Evolutionary conservation across 805 yeast genomes (phyloP).

Genomic region (Naumovozyma castellii): DNA sequence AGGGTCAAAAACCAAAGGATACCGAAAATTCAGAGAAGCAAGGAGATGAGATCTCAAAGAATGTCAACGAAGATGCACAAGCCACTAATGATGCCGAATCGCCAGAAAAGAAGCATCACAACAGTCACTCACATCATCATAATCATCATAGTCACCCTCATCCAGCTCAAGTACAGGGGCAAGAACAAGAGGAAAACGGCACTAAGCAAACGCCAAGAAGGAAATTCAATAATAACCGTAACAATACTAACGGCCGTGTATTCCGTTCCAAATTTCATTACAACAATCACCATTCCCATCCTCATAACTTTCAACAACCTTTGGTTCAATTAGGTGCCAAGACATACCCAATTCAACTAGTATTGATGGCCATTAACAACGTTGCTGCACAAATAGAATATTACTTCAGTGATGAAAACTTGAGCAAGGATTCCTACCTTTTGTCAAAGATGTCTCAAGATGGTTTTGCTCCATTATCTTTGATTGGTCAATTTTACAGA

Average conservation of each 20-base stretch:
- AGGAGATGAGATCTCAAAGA: constrained; percentile 3
- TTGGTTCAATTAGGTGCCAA: constrained; percentile 15
- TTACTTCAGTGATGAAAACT: constrained; percentile 81
- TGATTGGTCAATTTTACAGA: constrained; percentile 23
- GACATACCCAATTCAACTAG: constrained; percentile 16
- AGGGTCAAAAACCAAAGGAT: background rate
- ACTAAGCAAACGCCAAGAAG: constrained; percentile 12
- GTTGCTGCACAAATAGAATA: constrained; percentile 64
- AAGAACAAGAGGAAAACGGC: constrained; percentile 4
- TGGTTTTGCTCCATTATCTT: constrained; percentile 25
- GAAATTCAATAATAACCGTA: constrained; percentile 8
- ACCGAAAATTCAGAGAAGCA: background rate
- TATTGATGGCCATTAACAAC: constrained; percentile 24
- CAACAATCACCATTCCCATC: constrained; percentile 5
- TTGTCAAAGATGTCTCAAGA: constrained; percentile 53
- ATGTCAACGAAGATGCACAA: constrained; percentile 3
- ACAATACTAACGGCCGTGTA: constrained; percentile 3
- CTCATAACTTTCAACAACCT: constrained; percentile 14
- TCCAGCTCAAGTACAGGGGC: constrained; percentile 1
- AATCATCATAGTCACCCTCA: constrained; percentile 1
- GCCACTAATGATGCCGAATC: constrained; percentile 1
- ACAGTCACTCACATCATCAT: constrained; percentile 4
- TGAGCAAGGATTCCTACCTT: constrained; percentile 74
- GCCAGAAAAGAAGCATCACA: constrained; percentile 1
- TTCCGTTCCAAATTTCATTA: constrained; percentile 3